phyloP scores from a whole-genome alignment of 371 early-diverging fungal species.

The Mortierella sp. region DNA sequence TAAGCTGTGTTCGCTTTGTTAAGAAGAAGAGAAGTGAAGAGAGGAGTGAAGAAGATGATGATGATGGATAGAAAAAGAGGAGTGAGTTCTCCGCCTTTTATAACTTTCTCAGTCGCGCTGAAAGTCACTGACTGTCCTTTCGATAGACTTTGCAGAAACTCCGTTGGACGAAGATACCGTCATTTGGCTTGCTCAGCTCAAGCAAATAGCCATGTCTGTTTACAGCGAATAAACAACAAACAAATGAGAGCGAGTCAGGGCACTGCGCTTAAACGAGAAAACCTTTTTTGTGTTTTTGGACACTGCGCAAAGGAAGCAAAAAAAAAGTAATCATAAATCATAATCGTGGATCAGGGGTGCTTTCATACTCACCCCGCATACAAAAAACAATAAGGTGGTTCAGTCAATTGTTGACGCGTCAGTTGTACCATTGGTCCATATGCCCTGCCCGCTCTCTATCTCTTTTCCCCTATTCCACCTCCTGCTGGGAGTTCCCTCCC shows the following conservation, averaged over 20 bases:
- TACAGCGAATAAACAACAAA: neutral
- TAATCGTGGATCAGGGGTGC: neutral
- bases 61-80: neutral
- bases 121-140: neutral
- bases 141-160: slow-evolving; percentile 1
- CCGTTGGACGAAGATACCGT: neutral
- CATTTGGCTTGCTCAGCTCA: neutral
- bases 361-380: neutral
- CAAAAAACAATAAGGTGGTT: neutral
- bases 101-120: neutral
- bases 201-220: neutral
- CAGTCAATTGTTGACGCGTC: neutral
- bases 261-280: slow-evolving; percentile 4
- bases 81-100: neutral
- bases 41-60: neutral
- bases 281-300: neutral
- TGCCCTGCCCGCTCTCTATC: neutral
- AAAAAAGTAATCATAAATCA: neutral
- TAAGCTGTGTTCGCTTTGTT: too few species aligned
- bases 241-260: neutral
- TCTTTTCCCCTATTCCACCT: neutral
- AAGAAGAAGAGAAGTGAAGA: neutral
- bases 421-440: neutral
- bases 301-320: neutral
- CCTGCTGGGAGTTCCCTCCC: too few species aligned